These are phyloP conservation scores for Corylus avellana DNA, from an alignment of 306 rosid species.

Conservation along the genomic window DNA sequence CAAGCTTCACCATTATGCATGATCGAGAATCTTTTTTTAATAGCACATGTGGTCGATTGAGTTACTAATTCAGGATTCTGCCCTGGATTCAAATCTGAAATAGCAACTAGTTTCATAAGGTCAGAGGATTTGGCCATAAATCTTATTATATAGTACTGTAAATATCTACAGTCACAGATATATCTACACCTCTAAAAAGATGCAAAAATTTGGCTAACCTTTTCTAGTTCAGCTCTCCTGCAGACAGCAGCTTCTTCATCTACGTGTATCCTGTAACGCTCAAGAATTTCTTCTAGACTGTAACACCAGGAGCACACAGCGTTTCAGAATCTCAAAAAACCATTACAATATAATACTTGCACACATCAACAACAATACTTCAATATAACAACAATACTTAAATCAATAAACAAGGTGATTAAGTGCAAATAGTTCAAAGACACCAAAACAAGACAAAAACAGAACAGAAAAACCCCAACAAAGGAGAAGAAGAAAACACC, in stretches of 20 bases:
- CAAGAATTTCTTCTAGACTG: slow-evolving; percentile 20
- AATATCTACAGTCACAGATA: background rate
- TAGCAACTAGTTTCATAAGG: no score
- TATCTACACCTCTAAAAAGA: background rate
- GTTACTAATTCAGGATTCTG: background rate
- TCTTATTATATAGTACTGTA: no score
- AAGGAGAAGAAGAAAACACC: no score
- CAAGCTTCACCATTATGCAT: background rate
- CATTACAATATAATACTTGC: background rate
- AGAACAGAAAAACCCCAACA: no score
- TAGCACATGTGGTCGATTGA: background rate
- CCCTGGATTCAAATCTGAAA: background rate
- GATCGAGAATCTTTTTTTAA: background rate
- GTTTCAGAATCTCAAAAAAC: background rate
- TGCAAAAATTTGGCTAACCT: slow-evolving; percentile 13
- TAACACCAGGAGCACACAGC: background rate
- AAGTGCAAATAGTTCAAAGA: background rate
- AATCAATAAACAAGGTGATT: background rate
- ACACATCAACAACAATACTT: background rate
- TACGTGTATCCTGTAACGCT: slow-evolving; percentile 20
- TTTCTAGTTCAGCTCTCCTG: background rate
- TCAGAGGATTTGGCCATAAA: background rate
- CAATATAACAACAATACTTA: background rate
- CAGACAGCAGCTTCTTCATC: slow-evolving; percentile 6
- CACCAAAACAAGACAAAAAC: no score